Conservation (phyloP, 768 basidiomycete genomes). For the Lentinula lateritia region DNA sequence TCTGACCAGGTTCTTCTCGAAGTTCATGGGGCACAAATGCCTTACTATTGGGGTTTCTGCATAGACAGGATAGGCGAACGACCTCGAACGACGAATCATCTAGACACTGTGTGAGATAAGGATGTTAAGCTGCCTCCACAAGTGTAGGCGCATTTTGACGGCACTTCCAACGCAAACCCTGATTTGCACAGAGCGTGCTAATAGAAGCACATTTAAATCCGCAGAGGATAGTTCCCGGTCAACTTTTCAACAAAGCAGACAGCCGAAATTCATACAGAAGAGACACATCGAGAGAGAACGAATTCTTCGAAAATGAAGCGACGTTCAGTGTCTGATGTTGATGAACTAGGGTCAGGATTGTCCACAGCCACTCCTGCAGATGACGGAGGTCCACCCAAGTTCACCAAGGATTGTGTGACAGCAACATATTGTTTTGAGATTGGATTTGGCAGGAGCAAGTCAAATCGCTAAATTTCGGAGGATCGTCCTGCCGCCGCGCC, state of each 20-base stretch:
- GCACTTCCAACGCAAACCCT: conserved; percentile 46
- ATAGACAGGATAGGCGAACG: conserved; percentile 41
- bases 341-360: not conserved
- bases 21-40: conserved; percentile 45
- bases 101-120: not conserved
- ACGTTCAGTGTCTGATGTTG: not conserved
- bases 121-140: conserved; percentile 36
- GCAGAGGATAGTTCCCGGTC: conserved; percentile 16
- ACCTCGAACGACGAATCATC: conserved; percentile 24
- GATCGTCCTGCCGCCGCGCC: not conserved
- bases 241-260: conserved; percentile 17
- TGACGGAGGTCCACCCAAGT: not conserved
- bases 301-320: not conserved
- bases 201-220: conserved; percentile 34
- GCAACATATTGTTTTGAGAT: not conserved
- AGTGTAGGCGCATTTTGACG: conserved; percentile 49
- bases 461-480: too few species aligned
- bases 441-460: too few species aligned
- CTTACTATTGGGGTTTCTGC: conserved; percentile 40
- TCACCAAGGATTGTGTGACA: not conserved
- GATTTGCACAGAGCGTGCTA: conserved; percentile 25
- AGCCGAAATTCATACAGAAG: conserved; percentile 53
- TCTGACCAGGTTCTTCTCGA: conserved; percentile 36
- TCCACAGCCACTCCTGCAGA: not conserved
- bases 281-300: conserved; percentile 22